These are phyloP conservation scores for Stagonosporopsis rhizophila DNA, from an alignment of 2,329 filamentous ascomycete genomes.

Conservation along the genomic window DNA sequence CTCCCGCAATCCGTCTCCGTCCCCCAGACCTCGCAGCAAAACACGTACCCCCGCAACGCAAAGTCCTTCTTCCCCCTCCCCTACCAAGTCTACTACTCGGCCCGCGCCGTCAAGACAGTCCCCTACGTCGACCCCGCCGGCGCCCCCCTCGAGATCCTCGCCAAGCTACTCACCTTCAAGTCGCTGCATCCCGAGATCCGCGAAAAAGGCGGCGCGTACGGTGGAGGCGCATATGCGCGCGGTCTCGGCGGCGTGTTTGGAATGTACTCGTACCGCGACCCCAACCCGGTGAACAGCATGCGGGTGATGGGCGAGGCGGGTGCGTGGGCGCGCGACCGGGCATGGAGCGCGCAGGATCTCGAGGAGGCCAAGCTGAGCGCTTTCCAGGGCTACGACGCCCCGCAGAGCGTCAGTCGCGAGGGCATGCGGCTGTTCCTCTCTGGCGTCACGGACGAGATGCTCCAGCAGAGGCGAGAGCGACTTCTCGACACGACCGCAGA, in stretches of 20 bases:
- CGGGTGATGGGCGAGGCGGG: constrained; percentile 85
- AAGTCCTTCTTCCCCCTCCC: constrained; percentile 93
- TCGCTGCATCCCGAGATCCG: constrained; percentile 96
- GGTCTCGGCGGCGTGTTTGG: constrained; percentile 85
- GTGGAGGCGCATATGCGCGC: constrained; percentile 84
- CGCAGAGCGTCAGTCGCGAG: constrained; percentile 83
- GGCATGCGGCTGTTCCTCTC: constrained; percentile 86
- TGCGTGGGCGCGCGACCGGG: constrained; percentile 78
- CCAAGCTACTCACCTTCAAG: constrained; percentile 93
- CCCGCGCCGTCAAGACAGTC: constrained; percentile 79
- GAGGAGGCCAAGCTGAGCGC: constrained; percentile 96
- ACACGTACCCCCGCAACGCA: constrained; percentile 51
- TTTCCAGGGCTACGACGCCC: constrained; percentile 91
- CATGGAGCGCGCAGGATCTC: constrained; percentile 83
- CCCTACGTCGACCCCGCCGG: constrained; percentile 79
- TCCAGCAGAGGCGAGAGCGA: constrained; percentile 80
- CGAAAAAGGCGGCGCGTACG: constrained; percentile 96
- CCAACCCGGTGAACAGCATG: constrained; percentile 88
- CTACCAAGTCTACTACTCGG: constrained; percentile 96
- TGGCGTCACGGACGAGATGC: constrained; percentile 87
- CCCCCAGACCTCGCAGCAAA: constrained; percentile 39
- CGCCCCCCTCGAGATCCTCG: constrained; percentile 84
- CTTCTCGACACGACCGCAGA: constrained; percentile 84
- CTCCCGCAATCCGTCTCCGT: constrained; percentile 56
- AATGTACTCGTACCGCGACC: constrained; percentile 96